A percentile compares a stretch with the other conserved stretches of the same genome.
These are phyloP conservation scores for Cymbopogon citratus DNA, from an alignment of 176 grass and related monocot species.

Conservation along the genomic window DNA sequence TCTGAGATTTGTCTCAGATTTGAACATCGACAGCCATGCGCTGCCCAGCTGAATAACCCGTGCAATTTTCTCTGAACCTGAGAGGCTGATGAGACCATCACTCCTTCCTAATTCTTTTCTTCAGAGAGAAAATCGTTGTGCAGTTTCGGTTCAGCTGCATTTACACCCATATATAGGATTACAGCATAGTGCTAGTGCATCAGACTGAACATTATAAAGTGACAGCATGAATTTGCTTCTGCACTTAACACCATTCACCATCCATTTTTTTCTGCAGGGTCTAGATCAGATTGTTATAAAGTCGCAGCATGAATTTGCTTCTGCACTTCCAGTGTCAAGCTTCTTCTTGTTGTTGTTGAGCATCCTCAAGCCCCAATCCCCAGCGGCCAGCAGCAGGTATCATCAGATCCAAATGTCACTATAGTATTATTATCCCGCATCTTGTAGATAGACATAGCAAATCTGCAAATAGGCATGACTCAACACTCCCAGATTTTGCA, in stretches of 20 bases:
- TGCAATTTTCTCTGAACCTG: no score
- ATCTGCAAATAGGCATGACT: no score
- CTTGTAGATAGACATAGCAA: no score
- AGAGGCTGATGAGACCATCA: no score
- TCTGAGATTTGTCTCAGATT: neutral
- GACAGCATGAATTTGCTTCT: neutral
- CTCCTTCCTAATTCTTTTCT: no score
- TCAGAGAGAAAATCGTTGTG: neutral
- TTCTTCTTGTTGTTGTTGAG: neutral
- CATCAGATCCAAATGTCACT: neutral
- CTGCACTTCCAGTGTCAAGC: neutral
- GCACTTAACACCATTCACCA: neutral
- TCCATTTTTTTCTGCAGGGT: neutral
- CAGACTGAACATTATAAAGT: neutral
- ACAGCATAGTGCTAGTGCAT: no score
- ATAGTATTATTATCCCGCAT: no score
- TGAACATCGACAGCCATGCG: no score
- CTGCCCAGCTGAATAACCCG: no score
- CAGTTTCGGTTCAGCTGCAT: neutral
- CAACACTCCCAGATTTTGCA: no score
- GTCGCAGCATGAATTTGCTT: no score
- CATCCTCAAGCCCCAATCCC: neutral
- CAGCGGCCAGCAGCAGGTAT: neutral
- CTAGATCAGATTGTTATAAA: neutral
- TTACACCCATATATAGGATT: no score